Evolutionary conservation across 2,329 filamentous ascomycete genomes (phyloP).

Genomic region (Aureobasidium sp.): DNA sequence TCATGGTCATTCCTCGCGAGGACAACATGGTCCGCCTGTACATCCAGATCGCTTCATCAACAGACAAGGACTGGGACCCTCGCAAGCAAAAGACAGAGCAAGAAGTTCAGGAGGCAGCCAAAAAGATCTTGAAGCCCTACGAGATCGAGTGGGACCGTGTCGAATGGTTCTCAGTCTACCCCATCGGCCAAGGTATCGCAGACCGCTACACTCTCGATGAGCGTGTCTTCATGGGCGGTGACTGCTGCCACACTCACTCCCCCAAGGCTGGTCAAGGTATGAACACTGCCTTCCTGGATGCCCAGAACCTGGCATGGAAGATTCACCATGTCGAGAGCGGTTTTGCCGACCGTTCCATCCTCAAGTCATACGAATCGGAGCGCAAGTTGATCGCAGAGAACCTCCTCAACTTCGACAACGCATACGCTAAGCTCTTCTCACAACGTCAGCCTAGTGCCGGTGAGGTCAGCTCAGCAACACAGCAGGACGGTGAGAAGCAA

Average conservation of each 20-base stretch:
- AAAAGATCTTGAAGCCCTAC: slow-evolving; percentile 53
- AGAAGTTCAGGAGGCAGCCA: slow-evolving; percentile 50
- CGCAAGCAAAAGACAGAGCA: slow-evolving; percentile 51
- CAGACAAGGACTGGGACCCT: slow-evolving; percentile 52
- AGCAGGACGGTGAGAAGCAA: slow-evolving; percentile 29
- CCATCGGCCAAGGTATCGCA: slow-evolving; percentile 58
- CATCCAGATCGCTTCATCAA: slow-evolving; percentile 54
- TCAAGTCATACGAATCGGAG: slow-evolving; percentile 81
- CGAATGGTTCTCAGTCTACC: slow-evolving; percentile 59
- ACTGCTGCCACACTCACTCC: slow-evolving; percentile 55
- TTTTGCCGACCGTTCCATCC: slow-evolving; percentile 64
- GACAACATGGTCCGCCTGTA: slow-evolving; percentile 48
- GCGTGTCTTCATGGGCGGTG: slow-evolving; percentile 58
- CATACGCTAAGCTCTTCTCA: slow-evolving; percentile 85
- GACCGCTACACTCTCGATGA: slow-evolving; percentile 56
- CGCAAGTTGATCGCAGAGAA: slow-evolving; percentile 77
- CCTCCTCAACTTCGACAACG: slow-evolving; percentile 77
- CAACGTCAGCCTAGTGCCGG: slow-evolving; percentile 62
- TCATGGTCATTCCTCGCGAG: slow-evolving; percentile 54
- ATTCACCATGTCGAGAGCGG: slow-evolving; percentile 82
- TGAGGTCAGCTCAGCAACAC: slow-evolving; percentile 63
- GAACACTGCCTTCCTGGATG: slow-evolving; percentile 54
- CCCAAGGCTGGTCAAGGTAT: slow-evolving; percentile 59
- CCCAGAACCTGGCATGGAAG: slow-evolving; percentile 91
- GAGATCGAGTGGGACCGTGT: slow-evolving; percentile 54